These are phyloP conservation scores for Cryptosporidium meleagridis DNA, from an alignment of 169 alveolate species.

Conservation along the genomic window DNA sequence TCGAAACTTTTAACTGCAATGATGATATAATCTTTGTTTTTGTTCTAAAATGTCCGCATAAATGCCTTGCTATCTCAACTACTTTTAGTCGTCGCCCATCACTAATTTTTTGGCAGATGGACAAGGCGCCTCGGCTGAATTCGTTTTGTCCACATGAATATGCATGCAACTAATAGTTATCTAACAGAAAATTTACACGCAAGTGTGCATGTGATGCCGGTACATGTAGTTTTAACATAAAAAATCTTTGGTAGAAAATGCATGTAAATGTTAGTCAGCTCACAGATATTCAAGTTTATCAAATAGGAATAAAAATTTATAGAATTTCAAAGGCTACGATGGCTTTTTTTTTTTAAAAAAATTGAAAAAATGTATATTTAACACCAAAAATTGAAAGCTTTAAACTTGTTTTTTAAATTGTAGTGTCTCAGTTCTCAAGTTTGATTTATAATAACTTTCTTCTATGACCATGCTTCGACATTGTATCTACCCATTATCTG, in stretches of 20 bases:
- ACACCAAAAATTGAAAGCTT: not conserved
- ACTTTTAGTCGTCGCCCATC: not conserved
- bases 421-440: not conserved
- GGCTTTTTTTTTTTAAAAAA: too few species aligned
- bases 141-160: not conserved
- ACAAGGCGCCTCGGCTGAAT: not conserved
- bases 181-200: too few species aligned
- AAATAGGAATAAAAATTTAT: not conserved
- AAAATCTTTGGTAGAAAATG: not conserved
- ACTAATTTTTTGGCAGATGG: too few species aligned
- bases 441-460: too few species aligned
- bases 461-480: constrained; percentile 76
- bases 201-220: not conserved
- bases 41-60: not conserved
- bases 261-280: not conserved
- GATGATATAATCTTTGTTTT: not conserved
- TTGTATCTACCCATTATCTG: constrained; percentile 76
- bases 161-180: not conserved
- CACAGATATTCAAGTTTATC: not conserved
- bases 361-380: too few species aligned
- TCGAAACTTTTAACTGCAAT: not conserved
- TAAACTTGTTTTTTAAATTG: too few species aligned
- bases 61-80: too few species aligned
- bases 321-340: not conserved
- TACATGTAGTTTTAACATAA: not conserved